phyloP scores from a whole-genome alignment of 2,329 filamentous ascomycete genomes.

The Diaporthe capsici region DNA sequence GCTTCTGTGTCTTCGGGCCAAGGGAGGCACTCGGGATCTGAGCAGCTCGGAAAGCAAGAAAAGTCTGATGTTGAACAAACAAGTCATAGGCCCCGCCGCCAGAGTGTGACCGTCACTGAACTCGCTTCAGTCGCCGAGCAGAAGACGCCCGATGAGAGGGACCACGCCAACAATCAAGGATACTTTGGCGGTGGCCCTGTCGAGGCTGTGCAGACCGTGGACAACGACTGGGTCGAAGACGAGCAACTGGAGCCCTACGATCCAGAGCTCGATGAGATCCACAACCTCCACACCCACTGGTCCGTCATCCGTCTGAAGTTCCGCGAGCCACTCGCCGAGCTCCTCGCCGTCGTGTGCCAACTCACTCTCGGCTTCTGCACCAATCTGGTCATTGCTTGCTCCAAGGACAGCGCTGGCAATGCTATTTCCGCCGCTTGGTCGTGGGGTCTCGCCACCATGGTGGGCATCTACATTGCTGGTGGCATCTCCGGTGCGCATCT shows the following conservation, averaged over 20 bases:
- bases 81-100: slow-evolving; percentile 4
- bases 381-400: slow-evolving; percentile 60
- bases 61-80: slow-evolving; percentile 19
- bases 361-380: slow-evolving; percentile 63
- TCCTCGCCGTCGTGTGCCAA: slow-evolving; percentile 58
- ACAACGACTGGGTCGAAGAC: slow-evolving; percentile 36
- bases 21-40: slow-evolving; percentile 4
- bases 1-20: slow-evolving; percentile 32
- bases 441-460: slow-evolving; percentile 70
- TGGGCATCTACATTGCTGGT: slow-evolving; percentile 62
- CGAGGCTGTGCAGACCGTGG: slow-evolving; percentile 27
- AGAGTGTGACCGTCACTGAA: slow-evolving; percentile 29
- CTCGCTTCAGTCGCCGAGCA: slow-evolving; percentile 36
- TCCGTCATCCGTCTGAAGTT: slow-evolving; percentile 64
- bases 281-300: slow-evolving; percentile 64
- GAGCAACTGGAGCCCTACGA: slow-evolving; percentile 38
- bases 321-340: slow-evolving; percentile 67
- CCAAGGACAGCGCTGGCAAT: slow-evolving; percentile 52
- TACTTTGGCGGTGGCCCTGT: slow-evolving; percentile 33
- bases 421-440: slow-evolving; percentile 59
- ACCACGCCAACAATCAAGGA: slow-evolving; percentile 10
- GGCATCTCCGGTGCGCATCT: slow-evolving; percentile 62
- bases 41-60: slow-evolving; percentile 31
- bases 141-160: slow-evolving; percentile 35
- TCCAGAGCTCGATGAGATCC: slow-evolving; percentile 56